These are phyloP conservation scores for Ceratorhiza oryzae-sativae DNA, from an alignment of 1,284 basidiomycete genomes.

Conservation along the genomic window DNA sequence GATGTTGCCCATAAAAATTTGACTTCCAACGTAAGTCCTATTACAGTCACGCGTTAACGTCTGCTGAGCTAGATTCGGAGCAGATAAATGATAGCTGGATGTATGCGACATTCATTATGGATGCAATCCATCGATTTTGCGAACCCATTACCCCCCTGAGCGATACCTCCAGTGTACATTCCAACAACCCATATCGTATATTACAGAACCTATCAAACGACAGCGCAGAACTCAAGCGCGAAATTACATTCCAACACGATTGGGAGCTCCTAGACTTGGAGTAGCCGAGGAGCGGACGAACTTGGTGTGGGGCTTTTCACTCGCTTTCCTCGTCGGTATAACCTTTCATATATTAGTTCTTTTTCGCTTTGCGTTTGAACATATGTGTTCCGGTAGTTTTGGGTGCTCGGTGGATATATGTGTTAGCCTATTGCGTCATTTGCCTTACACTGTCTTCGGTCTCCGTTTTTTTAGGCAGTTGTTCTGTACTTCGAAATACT, in stretches of 20 bases:
- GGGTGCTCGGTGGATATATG: too few species aligned
- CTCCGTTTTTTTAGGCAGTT: too few species aligned
- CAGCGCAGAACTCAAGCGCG: background rate
- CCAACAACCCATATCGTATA: constrained; percentile 24
- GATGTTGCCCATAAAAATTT: constrained; percentile 13
- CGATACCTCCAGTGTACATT: background rate
- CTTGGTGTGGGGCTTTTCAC: too few species aligned
- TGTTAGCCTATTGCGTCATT: too few species aligned
- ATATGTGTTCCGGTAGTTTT: too few species aligned
- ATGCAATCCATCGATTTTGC: constrained; percentile 15
- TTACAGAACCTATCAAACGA: background rate
- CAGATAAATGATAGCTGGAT: constrained; percentile 11
- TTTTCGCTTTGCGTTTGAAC: too few species aligned
- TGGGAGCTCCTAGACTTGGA: constrained; percentile 13
- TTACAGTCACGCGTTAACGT: background rate
- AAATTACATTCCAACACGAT: constrained; percentile 1
- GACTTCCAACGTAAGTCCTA: background rate
- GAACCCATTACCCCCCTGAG: background rate
- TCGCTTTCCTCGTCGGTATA: too few species aligned
- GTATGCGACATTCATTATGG: constrained; percentile 14
- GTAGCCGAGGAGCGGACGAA: too few species aligned
- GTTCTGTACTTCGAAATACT: too few species aligned
- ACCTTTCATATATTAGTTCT: too few species aligned
- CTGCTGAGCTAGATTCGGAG: background rate
- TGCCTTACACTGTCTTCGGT: too few species aligned